Percentiles rank a stretch among this genome's conserved stretches.
Evolutionary conservation across 805 yeast species (phyloP).

Genomic region (Yarrowia divulgata): DNA sequence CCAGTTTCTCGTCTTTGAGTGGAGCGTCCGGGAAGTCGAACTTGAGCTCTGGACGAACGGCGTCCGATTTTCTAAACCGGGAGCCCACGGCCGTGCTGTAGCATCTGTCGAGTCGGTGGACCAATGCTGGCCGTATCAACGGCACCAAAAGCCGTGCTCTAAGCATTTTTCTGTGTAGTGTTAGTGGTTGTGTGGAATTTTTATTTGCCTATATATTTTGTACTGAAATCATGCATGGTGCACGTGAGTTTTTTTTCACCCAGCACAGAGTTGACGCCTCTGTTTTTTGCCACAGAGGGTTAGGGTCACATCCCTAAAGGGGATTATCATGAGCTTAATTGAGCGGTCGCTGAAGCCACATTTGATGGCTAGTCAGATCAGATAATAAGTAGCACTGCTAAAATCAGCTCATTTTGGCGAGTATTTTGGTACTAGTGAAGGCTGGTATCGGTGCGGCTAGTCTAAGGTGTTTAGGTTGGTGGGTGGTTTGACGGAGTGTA

Average conservation of each 20-base stretch:
- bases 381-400: neutral
- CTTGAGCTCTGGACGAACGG: constrained; percentile 17
- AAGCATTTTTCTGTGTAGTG: constrained; percentile 9
- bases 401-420: neutral
- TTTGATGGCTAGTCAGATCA: too few species aligned
- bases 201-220: neutral
- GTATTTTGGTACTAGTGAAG: neutral
- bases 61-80: constrained; percentile 10
- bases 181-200: neutral
- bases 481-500: too few species aligned
- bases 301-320: neutral
- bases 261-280: neutral
- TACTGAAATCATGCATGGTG: constrained; percentile 31
- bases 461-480: neutral
- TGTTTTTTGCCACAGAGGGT: constrained; percentile 7
- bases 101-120: neutral
- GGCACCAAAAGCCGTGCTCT: constrained; percentile 29
- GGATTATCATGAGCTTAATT: neutral
- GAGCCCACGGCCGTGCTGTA: constrained; percentile 17
- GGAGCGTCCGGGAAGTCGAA: neutral
- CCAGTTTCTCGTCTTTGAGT: neutral
- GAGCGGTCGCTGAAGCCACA: neutral
- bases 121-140: neutral
- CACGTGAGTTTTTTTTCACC: constrained; percentile 32
- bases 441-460: neutral